Base-by-base conservation (phyloP, 148 eudicot genomes). In the Nyssa sinensis region DNA sequence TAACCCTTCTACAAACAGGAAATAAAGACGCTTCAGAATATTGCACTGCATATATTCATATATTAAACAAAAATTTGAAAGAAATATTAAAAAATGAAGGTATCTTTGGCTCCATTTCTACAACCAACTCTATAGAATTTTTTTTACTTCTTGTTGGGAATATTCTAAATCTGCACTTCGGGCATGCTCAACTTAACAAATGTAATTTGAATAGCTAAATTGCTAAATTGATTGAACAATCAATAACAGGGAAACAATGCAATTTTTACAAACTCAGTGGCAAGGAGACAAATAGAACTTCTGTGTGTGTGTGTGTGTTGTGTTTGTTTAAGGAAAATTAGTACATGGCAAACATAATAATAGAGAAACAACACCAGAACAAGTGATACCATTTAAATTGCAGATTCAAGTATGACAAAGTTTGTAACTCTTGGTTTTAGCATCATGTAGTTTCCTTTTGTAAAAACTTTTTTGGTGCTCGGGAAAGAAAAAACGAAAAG, bases 1-100 rank as follows among this genome's bases (percentile, higher is more conserved):
- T 88, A 67, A 71, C 67, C 51, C 84, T 87, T 80, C 98, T 94
- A 83, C 86, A 85, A 29, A 81, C 75, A 78, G 23, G 70, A 85
- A 73, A 75, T 19, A 35, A 64, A 53, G 49, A 63, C 51, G 27
- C 25, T 32, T 69, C 71, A 57, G 4, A 33, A 17, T 64, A 21
- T 33, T 28, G 21, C 33, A 32, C 17, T 44, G 51, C 6, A 44
- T 6, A 19, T 44, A 44, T 44, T 12, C 3, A 44, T 44, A 14
- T 44, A 44, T 19, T 44, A 44, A 12, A 44, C 7, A 44, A 44
- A 44, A 44, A 19, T 19, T 13, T 3, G 51, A 44, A 44, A 44
- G 51, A 44, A n/a, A 0, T 10, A 2, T 0, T 55, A 21, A 55
- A 55, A 5, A 55, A 55, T 21, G 59, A 53, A 14, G 58, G 21